These are phyloP conservation scores for Nannizziopsis arthrosporioides DNA, from an alignment of 2,329 filamentous ascomycete genomes.

Conservation along the genomic window DNA sequence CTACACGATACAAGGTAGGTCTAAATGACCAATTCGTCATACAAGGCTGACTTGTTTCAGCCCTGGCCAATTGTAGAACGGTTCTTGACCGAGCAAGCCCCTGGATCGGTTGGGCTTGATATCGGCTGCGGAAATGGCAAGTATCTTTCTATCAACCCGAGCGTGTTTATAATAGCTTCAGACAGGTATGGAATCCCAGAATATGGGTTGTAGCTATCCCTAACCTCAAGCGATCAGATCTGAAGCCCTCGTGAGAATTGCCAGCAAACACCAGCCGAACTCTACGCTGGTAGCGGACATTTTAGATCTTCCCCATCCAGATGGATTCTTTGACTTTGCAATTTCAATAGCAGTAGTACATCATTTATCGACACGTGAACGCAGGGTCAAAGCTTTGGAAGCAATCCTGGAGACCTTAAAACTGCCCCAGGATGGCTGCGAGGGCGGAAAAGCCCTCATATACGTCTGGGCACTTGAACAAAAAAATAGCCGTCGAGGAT, in stretches of 20 bases:
- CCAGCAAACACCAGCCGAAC: conserved; percentile 47
- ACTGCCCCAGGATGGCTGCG: conserved; percentile 13
- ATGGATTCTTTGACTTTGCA: conserved; percentile 60
- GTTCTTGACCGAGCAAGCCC: conserved; percentile 55
- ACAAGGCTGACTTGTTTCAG: conserved; percentile 27
- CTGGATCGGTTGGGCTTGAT: conserved; percentile 73
- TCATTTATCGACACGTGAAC: conserved; percentile 67
- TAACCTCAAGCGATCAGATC: conserved; percentile 41
- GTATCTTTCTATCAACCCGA: conserved; percentile 68
- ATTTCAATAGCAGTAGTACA: conserved; percentile 92
- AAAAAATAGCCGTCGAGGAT: conserved; percentile 70
- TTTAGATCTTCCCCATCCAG: conserved; percentile 67
- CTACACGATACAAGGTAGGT: conserved; percentile 50
- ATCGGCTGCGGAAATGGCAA: conserved; percentile 96
- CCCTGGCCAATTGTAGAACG: conserved; percentile 84
- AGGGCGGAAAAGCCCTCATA: conserved; percentile 57
- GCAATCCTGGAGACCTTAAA: conserved; percentile 57
- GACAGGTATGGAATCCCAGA: conserved; percentile 53
- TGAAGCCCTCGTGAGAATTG: conserved; percentile 47
- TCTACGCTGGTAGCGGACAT: conserved; percentile 69
- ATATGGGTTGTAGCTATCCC: conserved; percentile 15
- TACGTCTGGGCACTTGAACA: conserved; percentile 98
- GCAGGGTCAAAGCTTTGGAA: conserved; percentile 61
- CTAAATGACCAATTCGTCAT: not conserved
- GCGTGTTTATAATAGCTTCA: conserved; percentile 69